Evolutionary conservation across 1,284 basidiomycete genomes (phyloP), one percentile per base, ranked within the genome.

Genomic region (Pisolithus thermaeus): DNA sequence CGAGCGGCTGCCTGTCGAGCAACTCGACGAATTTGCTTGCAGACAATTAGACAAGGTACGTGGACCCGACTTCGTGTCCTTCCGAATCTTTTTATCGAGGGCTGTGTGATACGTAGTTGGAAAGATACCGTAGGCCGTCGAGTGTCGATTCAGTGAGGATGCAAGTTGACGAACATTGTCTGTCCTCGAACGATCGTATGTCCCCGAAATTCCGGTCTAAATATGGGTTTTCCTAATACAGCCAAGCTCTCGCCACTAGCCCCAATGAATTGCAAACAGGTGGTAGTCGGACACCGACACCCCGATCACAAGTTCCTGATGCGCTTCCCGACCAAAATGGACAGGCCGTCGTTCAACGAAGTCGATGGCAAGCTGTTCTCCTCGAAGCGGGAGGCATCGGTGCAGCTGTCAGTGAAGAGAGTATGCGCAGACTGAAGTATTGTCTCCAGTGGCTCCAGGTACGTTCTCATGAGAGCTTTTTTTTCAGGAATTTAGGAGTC

Each of bases 371-470:
- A 57, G 80, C 84, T 0, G 79, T 95, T 50, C 71, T 95, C 36
- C 75, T 89, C 18, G 92, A 94, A 67, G 92, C 92, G 1, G 91
- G 92, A n/a, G 92, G 92, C 0, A 76, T 96, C 30, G 82, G 90
- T 52, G 90, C 90, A 0, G 92, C 92, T 3, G 76, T 94, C 50
- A 92, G 90, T 65, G 90, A 93, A 58, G 92, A 95, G 68, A 92
- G 86, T 63, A 90, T 95, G 87, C 78, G 89, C 56, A 77, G 86
- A 49, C 70, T 96, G 46, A 86, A 87, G 65, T 95, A 93, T 64
- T 93, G 90, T 69, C 68, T 95, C 35, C 83, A 91, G 53, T 94
- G 91, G 91, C 73, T 96, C n/a, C 84, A 88, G 73, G 90, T 91
- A 45, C 32, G 28, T 30, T 9, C 5, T 30, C 28, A 30, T 30